Conservation (phyloP, 805 yeast species). For the Candida golubevii region DNA sequence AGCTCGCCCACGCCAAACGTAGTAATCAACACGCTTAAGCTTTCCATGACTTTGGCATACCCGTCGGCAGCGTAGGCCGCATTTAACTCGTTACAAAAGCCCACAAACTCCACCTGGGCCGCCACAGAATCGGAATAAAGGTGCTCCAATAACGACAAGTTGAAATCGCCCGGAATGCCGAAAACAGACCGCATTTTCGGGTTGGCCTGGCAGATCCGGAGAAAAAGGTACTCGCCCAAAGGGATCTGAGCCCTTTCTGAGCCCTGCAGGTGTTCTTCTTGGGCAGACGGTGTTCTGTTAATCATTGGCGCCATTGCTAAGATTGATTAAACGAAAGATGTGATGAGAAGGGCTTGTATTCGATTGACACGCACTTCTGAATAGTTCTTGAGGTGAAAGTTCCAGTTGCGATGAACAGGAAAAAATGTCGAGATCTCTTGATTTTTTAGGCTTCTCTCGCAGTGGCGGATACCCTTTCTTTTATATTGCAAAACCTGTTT, state of each 20-base stretch:
- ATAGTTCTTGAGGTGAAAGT: too few relatives aligned
- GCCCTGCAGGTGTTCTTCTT: slow-evolving; percentile 1
- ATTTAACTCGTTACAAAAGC: slow-evolving; percentile 84
- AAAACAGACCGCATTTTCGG: slow-evolving; percentile 51
- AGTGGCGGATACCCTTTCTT: too few relatives aligned
- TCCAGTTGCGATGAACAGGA: too few relatives aligned
- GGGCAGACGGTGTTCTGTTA: slow-evolving; percentile 12
- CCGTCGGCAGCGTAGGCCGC: slow-evolving; percentile 92
- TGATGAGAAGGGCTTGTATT: too few relatives aligned
- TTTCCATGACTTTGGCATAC: slow-evolving; percentile 61
- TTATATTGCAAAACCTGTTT: too few relatives aligned
- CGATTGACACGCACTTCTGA: too few relatives aligned
- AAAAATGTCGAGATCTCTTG: too few relatives aligned
- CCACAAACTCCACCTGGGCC: slow-evolving; percentile 61
- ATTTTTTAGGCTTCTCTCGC: too few relatives aligned
- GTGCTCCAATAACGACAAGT: slow-evolving; percentile 63
- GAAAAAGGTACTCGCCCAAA: slow-evolving; percentile 63
- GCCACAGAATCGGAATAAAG: slow-evolving; percentile 44
- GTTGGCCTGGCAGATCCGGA: slow-evolving; percentile 50
- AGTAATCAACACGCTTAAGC: slow-evolving; percentile 56
- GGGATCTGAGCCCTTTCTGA: slow-evolving; percentile 29
- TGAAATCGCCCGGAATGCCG: slow-evolving; percentile 81
- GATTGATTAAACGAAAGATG: not conserved
- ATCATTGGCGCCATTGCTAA: slow-evolving; percentile 16
- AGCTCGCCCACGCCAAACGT: slow-evolving; percentile 91